Evolutionary conservation across 2,329 filamentous ascomycete species (phyloP), one percentile per base, ranked within the genome.

Genomic region (Cercospora sojina): DNA sequence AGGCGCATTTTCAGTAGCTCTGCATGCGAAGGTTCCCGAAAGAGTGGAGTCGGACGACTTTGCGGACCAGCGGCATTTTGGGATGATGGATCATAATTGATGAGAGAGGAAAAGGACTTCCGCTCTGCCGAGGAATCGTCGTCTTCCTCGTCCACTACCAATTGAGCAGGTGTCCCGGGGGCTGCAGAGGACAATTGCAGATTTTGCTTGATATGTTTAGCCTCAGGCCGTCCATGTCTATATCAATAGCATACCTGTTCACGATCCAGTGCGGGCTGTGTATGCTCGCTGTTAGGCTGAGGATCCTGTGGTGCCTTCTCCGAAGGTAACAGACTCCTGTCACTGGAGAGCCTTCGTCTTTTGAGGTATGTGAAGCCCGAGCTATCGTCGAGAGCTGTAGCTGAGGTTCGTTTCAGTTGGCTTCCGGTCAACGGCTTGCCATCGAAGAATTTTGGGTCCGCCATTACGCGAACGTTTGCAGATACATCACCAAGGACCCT

Each of bases 1-100:
- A 93, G 85, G n/a, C 90, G 85, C 9, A 91, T 83, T 60, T 85
- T 85, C 53, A 93, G 81, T 58, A 87, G 85, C 74, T 90, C 86
- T 20, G 88, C 88, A 78, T 69, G 62, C 9, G 72, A 74, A 29
- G 60, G 86, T 85, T 64, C 61, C 43, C 65, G 59, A 59, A 65
- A 59, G 13, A 67, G 32, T n/a, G 55, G 56, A 2, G 49, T 62
- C 23, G 57, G 41, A n/a, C 31, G 57, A 13, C 60, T 41, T 25
- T 70, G 68, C 31, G 66, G 66, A 58, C 55, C 66, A 12, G 49
- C 64, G 53, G 62, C 57, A 25, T 67, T 69, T 65, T 81, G 81
- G 55, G 79, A 82, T 16, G 78, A 80, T 6, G 79, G 76, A 47
- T 81, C 79, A 73, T 81, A 84, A 70, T 84, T 79, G 70, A 84